Conservation (phyloP, 495 filamentous ascomycete species). For the Alectoria sarmentosa region DNA sequence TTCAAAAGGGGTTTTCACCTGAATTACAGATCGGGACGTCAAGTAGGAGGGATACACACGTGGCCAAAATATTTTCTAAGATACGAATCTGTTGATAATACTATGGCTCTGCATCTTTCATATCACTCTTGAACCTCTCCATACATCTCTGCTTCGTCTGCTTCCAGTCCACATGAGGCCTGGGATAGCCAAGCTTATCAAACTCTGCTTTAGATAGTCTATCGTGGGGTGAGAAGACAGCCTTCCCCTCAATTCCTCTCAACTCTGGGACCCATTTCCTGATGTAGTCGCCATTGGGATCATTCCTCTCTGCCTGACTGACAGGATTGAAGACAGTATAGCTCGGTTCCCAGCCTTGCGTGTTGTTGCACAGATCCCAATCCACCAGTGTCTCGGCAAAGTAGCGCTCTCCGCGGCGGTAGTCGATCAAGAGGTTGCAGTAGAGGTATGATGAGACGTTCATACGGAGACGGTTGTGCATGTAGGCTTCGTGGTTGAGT, state of each 20-base stretch:
- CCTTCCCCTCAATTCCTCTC: constrained; percentile 36
- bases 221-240: constrained; percentile 35
- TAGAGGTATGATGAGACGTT: constrained; percentile 35
- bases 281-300: constrained; percentile 61
- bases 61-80: too few relatives aligned
- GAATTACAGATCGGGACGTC: too few relatives aligned
- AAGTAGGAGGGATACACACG: too few relatives aligned
- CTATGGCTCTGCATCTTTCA: constrained; percentile 30
- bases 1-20: too few relatives aligned
- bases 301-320: constrained; percentile 43
- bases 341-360: constrained; percentile 40
- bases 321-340: constrained; percentile 43
- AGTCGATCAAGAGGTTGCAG: constrained; percentile 39
- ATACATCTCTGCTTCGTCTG: constrained; percentile 36
- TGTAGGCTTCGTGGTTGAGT: constrained; percentile 38
- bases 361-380: constrained; percentile 42
- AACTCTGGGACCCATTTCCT: constrained; percentile 63
- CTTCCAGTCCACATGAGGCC: constrained; percentile 38
- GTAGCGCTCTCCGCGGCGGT: constrained; percentile 37
- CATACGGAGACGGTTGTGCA: constrained; percentile 44
- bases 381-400: constrained; percentile 41
- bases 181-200: constrained; percentile 40
- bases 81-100: background rate
- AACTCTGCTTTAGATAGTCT: constrained; percentile 36
- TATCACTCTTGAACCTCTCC: constrained; percentile 37